Evolutionary conservation across 768 basidiomycete species (phyloP).

Genomic region (Cubamyces lactineus): DNA sequence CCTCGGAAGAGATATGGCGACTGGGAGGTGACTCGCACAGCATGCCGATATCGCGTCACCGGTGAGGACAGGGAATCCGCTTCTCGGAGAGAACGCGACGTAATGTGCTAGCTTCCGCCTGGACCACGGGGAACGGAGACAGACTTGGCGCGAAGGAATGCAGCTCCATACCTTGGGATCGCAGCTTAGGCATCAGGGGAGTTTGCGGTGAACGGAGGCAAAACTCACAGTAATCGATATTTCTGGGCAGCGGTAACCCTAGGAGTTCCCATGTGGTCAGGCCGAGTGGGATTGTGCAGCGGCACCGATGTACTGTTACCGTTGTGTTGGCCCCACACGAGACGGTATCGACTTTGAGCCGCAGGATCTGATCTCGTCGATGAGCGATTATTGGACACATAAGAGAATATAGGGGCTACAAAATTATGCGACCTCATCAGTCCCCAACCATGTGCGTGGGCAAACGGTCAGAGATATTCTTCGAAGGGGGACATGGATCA

Average conservation of each 20-base stretch:
- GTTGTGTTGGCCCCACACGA: too few species aligned
- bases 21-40: background rate
- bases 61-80: background rate
- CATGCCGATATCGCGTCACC: slow-evolving; percentile 3
- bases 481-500: too few species aligned
- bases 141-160: slow-evolving; percentile 7
- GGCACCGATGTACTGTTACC: too few species aligned
- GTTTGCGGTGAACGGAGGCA: slow-evolving; percentile 5
- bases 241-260: background rate
- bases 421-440: too few species aligned
- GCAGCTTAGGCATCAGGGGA: slow-evolving; percentile 1
- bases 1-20: background rate
- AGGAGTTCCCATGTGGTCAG: too few species aligned
- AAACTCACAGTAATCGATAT: background rate
- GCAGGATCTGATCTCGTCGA: too few species aligned
- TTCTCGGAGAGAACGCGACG: background rate
- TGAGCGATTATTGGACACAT: too few species aligned
- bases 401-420: too few species aligned
- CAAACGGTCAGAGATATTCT: too few species aligned
- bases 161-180: slow-evolving; percentile 17
- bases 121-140: slow-evolving; percentile 15
- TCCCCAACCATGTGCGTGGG: too few species aligned
- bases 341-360: too few species aligned
- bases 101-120: background rate
- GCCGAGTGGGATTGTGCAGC: too few species aligned